Evolutionary conservation across 495 filamentous ascomycete genomes (phyloP).

Genomic region (Aspergillus steynii): DNA sequence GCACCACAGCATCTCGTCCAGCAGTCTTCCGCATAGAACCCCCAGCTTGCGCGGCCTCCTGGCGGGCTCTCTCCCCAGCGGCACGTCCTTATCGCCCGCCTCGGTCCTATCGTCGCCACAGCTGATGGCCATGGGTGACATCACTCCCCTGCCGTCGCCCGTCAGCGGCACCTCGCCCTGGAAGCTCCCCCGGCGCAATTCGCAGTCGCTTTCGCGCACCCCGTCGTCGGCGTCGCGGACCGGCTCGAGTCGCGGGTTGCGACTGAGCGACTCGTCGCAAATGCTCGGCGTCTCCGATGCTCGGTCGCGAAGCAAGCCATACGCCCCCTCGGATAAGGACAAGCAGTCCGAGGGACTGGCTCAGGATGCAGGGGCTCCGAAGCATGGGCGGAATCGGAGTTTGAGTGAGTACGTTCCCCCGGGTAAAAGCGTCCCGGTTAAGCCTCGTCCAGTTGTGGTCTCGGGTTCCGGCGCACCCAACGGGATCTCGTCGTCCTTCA

Average conservation of each 20-base stretch:
- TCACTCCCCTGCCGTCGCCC: slow-evolving; percentile 92
- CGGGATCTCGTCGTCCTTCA: slow-evolving; percentile 43
- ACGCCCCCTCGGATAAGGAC: slow-evolving; percentile 38
- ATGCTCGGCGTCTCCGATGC: slow-evolving; percentile 32
- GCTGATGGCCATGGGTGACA: slow-evolving; percentile 79
- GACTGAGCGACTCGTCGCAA: slow-evolving; percentile 43
- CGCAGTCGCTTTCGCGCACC: slow-evolving; percentile 44
- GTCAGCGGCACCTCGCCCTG: slow-evolving; percentile 74
- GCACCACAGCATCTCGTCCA: slow-evolving; percentile 44
- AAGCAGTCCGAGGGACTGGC: slow-evolving; percentile 32
- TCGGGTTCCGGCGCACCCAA: slow-evolving; percentile 51
- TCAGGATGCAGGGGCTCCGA: slow-evolving; percentile 33
- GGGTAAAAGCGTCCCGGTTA: slow-evolving; percentile 57
- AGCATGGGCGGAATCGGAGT: slow-evolving; percentile 70
- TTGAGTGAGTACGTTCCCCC: slow-evolving; percentile 85
- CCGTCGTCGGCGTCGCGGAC: slow-evolving; percentile 39
- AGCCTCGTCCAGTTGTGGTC: slow-evolving; percentile 69
- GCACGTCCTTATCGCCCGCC: slow-evolving; percentile 59
- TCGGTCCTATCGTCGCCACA: slow-evolving; percentile 67
- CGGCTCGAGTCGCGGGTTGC: slow-evolving; percentile 38
- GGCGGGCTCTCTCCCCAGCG: slow-evolving; percentile 40
- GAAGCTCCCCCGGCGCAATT: slow-evolving; percentile 46
- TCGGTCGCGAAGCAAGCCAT: slow-evolving; percentile 36
- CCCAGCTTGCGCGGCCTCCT: slow-evolving; percentile 51
- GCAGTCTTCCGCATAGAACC: slow-evolving; percentile 47